A percentile compares a stretch with the other conserved stretches of the same genome.
Conservation (phyloP, 169 alveolate genomes). For the Cryptosporidium viatorum region DNA sequence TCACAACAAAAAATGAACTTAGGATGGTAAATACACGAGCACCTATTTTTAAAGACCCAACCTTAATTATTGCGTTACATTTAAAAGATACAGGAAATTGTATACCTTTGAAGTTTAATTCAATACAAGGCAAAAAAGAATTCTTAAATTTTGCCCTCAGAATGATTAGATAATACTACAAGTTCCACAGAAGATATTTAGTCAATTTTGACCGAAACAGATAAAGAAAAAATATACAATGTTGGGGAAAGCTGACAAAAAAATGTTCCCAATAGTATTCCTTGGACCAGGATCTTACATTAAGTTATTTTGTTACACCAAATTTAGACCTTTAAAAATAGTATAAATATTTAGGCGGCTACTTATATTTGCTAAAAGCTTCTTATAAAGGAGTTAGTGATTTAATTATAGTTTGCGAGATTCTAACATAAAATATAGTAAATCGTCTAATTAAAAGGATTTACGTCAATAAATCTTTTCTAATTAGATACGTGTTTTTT, state of each 20-base stretch:
- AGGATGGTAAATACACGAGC: slow-evolving; percentile 13
- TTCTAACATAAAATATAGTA: neutral
- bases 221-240: too few species aligned
- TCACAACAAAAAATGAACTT: slow-evolving; percentile 45
- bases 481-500: too few species aligned
- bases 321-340: neutral
- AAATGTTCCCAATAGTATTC: neutral
- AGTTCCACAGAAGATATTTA: neutral
- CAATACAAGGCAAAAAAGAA: slow-evolving; percentile 4
- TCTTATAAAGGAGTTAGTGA: too few species aligned
- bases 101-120: slow-evolving; percentile 44
- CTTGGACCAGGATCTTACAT: neutral
- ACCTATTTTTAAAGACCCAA: slow-evolving; percentile 31
- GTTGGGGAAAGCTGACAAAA: too few species aligned
- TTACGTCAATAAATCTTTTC: too few species aligned
- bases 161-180: neutral
- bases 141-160: slow-evolving; percentile 25
- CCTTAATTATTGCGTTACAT: slow-evolving; percentile 61
- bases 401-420: neutral
- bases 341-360: neutral
- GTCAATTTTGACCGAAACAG: neutral
- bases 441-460: too few species aligned
- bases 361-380: neutral
- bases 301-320: too few species aligned
- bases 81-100: slow-evolving; percentile 65